Evolutionary conservation across 768 basidiomycete genomes (phyloP).

Genomic region (Tricholoma matsutake): DNA sequence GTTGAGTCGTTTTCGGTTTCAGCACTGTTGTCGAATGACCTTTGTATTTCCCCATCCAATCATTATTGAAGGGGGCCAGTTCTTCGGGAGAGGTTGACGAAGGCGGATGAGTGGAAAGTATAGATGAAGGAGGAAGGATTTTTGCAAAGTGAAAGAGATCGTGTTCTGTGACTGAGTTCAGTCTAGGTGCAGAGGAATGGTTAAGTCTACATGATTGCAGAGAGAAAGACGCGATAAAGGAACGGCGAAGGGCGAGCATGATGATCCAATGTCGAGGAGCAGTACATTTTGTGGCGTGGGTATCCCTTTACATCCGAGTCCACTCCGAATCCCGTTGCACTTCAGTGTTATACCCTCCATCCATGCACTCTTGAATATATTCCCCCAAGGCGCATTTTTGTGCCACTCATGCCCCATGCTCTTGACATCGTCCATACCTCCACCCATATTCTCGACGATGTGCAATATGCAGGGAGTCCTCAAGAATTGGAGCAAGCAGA

Average conservation of each 20-base stretch:
- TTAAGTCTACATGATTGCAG: constrained; percentile 14
- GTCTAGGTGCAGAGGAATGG: constrained; percentile 22
- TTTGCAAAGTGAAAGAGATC: constrained; percentile 69
- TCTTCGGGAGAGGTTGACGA: constrained; percentile 51
- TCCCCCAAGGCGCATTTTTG: neutral
- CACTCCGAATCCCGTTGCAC: constrained; percentile 9
- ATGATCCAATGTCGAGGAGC: neutral
- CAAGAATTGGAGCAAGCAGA: constrained; percentile 22
- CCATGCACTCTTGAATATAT: constrained; percentile 4
- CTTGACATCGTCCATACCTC: constrained; percentile 33
- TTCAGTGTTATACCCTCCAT: neutral
- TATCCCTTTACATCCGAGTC: constrained; percentile 1
- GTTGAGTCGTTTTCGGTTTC: constrained; percentile 81
- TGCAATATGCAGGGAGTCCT: constrained; percentile 18
- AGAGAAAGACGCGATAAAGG: constrained; percentile 16
- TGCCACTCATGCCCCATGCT: constrained; percentile 21
- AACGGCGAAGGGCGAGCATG: constrained; percentile 18
- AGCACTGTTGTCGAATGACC: constrained; percentile 85
- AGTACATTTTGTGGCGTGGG: constrained; percentile 19
- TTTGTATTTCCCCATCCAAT: constrained; percentile 96
- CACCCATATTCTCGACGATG: constrained; percentile 35
- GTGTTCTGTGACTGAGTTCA: constrained; percentile 49
- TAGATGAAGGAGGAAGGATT: constrained; percentile 58
- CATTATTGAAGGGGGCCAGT: constrained; percentile 76
- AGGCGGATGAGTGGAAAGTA: constrained; percentile 67